These are phyloP conservation scores for Kwoniella dendrophila DNA, from an alignment of 768 basidiomycete species.

Conservation along the genomic window DNA sequence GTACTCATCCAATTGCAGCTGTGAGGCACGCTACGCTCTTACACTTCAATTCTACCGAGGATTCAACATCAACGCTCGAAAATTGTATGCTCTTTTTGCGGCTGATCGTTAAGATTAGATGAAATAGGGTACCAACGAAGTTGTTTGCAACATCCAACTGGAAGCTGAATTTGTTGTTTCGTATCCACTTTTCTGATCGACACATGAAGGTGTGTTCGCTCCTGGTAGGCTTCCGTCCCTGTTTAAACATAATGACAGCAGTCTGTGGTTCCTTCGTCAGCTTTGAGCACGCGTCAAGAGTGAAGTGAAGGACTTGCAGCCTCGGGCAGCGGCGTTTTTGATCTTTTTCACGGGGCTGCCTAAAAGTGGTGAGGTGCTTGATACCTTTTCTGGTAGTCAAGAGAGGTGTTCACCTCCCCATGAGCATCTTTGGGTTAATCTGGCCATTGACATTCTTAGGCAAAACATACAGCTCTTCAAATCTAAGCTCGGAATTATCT, in stretches of 20 bases:
- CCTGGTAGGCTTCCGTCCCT: constrained; percentile 80
- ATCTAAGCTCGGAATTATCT: constrained; percentile 32
- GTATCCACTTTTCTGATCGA: constrained; percentile 20
- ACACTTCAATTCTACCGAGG: constrained; percentile 64
- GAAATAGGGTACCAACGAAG: too few species aligned
- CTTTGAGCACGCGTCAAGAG: background rate
- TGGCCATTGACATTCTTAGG: background rate
- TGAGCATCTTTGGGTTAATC: too few species aligned
- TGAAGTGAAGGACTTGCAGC: constrained; percentile 14
- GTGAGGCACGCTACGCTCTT: constrained; percentile 73
- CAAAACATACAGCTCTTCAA: constrained; percentile 27
- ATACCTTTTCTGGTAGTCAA: too few species aligned
- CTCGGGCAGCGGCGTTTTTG: constrained; percentile 72
- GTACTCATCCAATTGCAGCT: constrained; percentile 56
- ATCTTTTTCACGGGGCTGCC: constrained; percentile 42
- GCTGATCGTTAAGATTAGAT: constrained; percentile 62
- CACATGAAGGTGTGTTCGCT: constrained; percentile 55
- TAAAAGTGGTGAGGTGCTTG: too few species aligned
- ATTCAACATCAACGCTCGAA: constrained; percentile 70
- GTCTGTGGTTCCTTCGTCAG: constrained; percentile 66
- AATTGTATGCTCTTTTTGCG: constrained; percentile 69
- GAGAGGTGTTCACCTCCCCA: too few species aligned
- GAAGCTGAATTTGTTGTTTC: constrained; percentile 72
- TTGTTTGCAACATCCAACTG: constrained; percentile 72
- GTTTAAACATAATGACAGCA: constrained; percentile 74